phyloP scores from a whole-genome alignment of 139 green algal species.

The Mychonastes homosphaera region DNA sequence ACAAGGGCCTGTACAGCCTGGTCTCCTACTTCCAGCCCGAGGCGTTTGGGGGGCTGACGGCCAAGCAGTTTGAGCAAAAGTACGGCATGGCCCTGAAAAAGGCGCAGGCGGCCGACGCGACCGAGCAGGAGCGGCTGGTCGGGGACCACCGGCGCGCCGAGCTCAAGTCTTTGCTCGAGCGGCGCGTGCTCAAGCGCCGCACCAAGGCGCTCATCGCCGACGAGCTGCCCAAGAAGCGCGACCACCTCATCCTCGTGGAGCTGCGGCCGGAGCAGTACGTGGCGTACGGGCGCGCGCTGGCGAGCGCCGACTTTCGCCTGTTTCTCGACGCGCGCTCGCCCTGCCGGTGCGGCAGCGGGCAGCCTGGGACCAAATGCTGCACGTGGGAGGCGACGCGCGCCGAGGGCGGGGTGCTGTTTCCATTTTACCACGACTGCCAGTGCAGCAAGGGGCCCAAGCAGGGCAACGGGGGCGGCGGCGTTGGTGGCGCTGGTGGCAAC shows the following conservation, averaged over 20 bases:
- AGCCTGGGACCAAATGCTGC: constrained; percentile 24
- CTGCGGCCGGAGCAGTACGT: constrained; percentile 47
- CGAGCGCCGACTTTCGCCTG: constrained; percentile 37
- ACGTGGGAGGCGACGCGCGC: constrained; percentile 9
- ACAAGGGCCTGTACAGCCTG: too few species aligned
- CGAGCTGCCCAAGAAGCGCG: constrained; percentile 56
- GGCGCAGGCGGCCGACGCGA: too few species aligned
- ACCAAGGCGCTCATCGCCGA: constrained; percentile 54
- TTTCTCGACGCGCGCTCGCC: constrained; percentile 30
- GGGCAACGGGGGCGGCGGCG: too few species aligned
- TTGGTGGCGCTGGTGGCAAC: background rate
- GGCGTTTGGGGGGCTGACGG: too few species aligned
- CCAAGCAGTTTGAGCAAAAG: too few species aligned
- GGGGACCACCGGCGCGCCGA: too few species aligned
- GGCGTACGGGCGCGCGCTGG: constrained; percentile 27
- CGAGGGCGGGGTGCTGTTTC: constrained; percentile 49
- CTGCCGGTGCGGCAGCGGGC: constrained; percentile 31
- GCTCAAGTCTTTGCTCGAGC: too few species aligned
- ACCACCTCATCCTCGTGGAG: constrained; percentile 65
- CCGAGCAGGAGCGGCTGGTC: too few species aligned
- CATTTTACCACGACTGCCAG: constrained; percentile 42
- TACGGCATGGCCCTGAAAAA: too few species aligned
- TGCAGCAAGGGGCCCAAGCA: constrained; percentile 26
- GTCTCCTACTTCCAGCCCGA: too few species aligned
- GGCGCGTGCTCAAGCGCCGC: too few species aligned